Evolutionary conservation across 164 flowering plant species (phyloP).

Genomic region (Piper betle): DNA sequence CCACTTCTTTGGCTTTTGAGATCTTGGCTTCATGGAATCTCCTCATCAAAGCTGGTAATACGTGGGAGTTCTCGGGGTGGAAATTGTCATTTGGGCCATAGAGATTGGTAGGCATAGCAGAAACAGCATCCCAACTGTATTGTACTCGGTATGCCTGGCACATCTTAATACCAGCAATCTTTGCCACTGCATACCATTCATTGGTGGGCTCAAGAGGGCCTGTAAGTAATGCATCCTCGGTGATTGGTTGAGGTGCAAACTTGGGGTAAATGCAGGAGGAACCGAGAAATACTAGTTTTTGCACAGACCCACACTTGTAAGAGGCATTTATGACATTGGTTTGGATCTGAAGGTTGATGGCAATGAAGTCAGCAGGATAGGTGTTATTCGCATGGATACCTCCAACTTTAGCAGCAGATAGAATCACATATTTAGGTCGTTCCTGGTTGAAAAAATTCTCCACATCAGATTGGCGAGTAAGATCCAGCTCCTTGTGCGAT

Average conservation of each 20-base stretch:
- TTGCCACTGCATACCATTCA: constrained; percentile 87
- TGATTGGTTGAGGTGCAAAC: constrained; percentile 79
- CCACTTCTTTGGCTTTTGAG: constrained; percentile 51
- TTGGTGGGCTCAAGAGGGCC: constrained; percentile 88
- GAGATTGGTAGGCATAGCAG: constrained; percentile 82
- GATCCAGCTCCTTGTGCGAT: constrained; percentile 75
- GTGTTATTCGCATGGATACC: constrained; percentile 94
- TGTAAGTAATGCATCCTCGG: constrained; percentile 60
- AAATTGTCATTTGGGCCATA: constrained; percentile 87
- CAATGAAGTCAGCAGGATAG: constrained; percentile 83
- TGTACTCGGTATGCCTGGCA: constrained; percentile 74
- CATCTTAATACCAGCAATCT: constrained; percentile 87
- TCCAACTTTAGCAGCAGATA: constrained; percentile 95
- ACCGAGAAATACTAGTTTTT: constrained; percentile 70
- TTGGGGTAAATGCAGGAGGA: constrained; percentile 93
- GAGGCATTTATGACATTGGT: constrained; percentile 79
- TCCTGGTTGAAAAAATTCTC: constrained; percentile 63
- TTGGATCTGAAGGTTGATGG: constrained; percentile 75
- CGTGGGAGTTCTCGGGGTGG: constrained; percentile 87
- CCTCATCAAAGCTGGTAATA: constrained; percentile 76
- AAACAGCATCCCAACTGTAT: constrained; percentile 57
- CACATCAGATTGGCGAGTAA: constrained; percentile 64
- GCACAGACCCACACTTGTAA: constrained; percentile 29
- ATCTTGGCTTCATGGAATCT: constrained; percentile 83
- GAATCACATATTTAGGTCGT: constrained; percentile 56